Conservation (phyloP, 257 asterid genomes). For the Solanum bulbocastanum region DNA sequence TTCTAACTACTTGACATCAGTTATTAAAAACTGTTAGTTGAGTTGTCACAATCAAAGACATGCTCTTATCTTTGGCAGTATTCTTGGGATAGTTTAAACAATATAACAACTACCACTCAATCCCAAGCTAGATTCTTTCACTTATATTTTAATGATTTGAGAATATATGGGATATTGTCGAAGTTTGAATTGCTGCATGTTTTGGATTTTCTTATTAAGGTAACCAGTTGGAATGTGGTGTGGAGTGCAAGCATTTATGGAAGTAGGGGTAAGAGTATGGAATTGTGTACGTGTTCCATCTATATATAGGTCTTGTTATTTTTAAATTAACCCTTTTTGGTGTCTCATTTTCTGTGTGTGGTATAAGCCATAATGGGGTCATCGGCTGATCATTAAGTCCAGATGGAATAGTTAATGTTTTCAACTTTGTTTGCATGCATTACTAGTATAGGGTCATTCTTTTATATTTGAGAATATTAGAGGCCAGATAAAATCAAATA, state of each 20-base stretch:
- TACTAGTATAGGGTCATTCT: not conserved
- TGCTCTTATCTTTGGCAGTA: not conserved
- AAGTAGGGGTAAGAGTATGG: not conserved
- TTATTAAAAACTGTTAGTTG: not conserved
- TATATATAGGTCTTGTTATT: not conserved
- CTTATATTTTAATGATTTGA: not conserved
- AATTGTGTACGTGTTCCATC: not conserved
- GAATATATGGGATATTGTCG: not conserved
- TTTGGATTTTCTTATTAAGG: not conserved
- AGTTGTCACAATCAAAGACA: not conserved
- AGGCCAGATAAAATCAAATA: not conserved
- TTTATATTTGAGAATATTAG: not conserved
- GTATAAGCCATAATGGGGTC: not conserved
- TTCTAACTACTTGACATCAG: not conserved
- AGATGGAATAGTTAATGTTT: not conserved
- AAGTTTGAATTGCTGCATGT: not conserved
- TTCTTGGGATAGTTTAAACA: not conserved
- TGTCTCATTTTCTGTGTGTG: not conserved
- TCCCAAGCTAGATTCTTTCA: not conserved
- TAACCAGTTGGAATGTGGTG: not conserved
- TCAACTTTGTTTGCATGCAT: not conserved
- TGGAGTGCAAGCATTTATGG: not conserved
- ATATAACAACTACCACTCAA: not conserved
- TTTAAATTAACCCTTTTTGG: not conserved
- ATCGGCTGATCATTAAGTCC: not conserved